Evolutionary conservation across 352 stramenopile genomes (phyloP), one percentile per base, ranked within the genome.

Genomic region (Globisporangium cystogenes): DNA sequence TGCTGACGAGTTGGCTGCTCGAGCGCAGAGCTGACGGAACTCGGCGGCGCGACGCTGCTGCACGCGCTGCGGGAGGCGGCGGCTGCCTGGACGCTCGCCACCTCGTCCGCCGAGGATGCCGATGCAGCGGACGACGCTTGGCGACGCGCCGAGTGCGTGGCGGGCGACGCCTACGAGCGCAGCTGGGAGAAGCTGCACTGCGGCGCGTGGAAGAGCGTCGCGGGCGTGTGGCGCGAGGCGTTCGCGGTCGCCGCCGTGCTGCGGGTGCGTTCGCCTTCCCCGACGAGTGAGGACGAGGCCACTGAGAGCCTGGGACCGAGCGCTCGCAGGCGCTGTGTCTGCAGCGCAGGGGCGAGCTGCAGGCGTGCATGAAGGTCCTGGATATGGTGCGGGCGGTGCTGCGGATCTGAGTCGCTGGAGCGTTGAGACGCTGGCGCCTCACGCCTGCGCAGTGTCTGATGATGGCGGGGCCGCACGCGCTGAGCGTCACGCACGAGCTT

Each of bases 141-240:
- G 57, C 35, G 35, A 6, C 26, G 8, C 3, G 36, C 48, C 2
- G 57, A 49, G 35, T 10, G 7, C 8, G 45, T 72, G 14, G 61
- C 64, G 3, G 51, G 45, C 0, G 67, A 70, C 7, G 76, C 69
- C 6, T 86, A 87, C 62, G 70, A 79, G 26, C 74, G 74, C 29
- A 72, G 70, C 51, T 93, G 80, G 80, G 80, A 93, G 56, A 68
- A 70, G 12, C 57, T 93, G 44, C 82, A 93, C 62, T 83, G 74
- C 42, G 82, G 76, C 4, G 75, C 60, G 54, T 93, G 82, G 82
- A 87, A 89, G 50, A 64, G 60, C 37, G 60, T 93, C 10, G 50
- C 60, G 10, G 40, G 57, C 7, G 67, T 76, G 44, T 93, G 78
- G 80, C 72, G 78, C 5, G 55, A 83, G 44, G 66, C 74, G 26